phyloP scores from a whole-genome alignment of 345 rosid species.

The Populus euphratica region DNA sequence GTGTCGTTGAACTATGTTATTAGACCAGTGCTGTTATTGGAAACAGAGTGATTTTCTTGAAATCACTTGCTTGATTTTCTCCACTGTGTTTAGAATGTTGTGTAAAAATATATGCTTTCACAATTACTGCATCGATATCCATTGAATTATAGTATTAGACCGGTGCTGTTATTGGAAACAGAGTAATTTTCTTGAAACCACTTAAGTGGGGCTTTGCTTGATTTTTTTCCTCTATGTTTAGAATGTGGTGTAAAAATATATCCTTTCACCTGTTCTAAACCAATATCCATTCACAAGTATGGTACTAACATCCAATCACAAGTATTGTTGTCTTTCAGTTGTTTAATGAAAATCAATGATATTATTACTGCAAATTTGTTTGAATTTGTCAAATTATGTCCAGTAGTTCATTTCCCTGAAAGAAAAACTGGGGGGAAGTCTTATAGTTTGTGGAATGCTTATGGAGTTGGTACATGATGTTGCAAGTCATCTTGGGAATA shows the following conservation, averaged over 20 bases:
- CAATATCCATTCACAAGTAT: too few species aligned
- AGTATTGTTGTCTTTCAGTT: background rate
- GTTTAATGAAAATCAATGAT: background rate
- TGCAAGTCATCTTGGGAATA: background rate
- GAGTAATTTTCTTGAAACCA: too few species aligned
- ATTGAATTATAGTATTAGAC: too few species aligned
- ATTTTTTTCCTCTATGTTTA: too few species aligned
- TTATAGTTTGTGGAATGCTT: background rate
- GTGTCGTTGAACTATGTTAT: background rate
- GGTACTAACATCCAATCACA: background rate
- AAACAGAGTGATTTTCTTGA: background rate
- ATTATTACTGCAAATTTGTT: background rate
- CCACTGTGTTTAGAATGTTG: background rate
- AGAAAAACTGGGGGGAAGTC: background rate
- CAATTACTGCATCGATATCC: background rate
- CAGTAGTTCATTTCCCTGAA: background rate
- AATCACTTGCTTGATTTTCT: background rate
- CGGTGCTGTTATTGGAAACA: too few species aligned
- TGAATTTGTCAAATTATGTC: background rate
- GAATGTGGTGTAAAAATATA: too few species aligned
- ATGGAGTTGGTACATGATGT: background rate
- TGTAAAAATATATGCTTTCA: background rate
- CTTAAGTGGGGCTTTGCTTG: too few species aligned
- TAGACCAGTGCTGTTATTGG: background rate
- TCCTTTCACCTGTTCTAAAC: too few species aligned